Percentiles rank a stretch among this genome's conserved stretches.
These are phyloP conservation scores for Epichloe scottii DNA, from an alignment of 2,329 filamentous ascomycete genomes.

Conservation along the genomic window DNA sequence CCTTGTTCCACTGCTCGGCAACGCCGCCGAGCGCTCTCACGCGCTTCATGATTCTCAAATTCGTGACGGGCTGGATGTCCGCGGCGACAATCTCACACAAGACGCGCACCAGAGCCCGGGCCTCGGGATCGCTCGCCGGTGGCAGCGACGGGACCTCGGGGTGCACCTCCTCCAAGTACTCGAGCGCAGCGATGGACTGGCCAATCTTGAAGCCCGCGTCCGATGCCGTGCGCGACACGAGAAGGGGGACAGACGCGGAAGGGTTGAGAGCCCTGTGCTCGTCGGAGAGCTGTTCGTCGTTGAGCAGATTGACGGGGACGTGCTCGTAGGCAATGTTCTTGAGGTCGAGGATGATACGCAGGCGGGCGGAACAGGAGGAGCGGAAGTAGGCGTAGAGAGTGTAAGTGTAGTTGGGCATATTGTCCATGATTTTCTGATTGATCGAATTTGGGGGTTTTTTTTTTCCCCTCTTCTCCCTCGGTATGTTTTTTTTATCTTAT, in stretches of 20 bases:
- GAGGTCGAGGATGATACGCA: slow-evolving; percentile 46
- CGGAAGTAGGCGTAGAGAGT: slow-evolving; percentile 48
- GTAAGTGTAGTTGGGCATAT: slow-evolving; percentile 22
- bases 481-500: too few species aligned
- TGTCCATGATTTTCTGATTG: not conserved
- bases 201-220: slow-evolving; percentile 29
- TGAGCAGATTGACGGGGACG: slow-evolving; percentile 39
- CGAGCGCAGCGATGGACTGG: slow-evolving; percentile 47
- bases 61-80: slow-evolving; percentile 50
- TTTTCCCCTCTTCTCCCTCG: not conserved
- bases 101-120: slow-evolving; percentile 38
- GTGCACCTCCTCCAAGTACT: slow-evolving; percentile 47
- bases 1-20: slow-evolving; percentile 35
- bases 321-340: slow-evolving; percentile 38
- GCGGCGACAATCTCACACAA: slow-evolving; percentile 40
- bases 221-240: slow-evolving; percentile 25
- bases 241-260: slow-evolving; percentile 40
- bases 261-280: slow-evolving; percentile 38
- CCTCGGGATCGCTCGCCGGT: slow-evolving; percentile 26
- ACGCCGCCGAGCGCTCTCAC: slow-evolving; percentile 31
- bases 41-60: slow-evolving; percentile 37
- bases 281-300: slow-evolving; percentile 34
- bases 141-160: slow-evolving; percentile 35
- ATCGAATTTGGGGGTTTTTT: not conserved
- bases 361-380: slow-evolving; percentile 48